Evolutionary conservation across 441 rosid species (phyloP).

Genomic region (Erysimum cheiri): DNA sequence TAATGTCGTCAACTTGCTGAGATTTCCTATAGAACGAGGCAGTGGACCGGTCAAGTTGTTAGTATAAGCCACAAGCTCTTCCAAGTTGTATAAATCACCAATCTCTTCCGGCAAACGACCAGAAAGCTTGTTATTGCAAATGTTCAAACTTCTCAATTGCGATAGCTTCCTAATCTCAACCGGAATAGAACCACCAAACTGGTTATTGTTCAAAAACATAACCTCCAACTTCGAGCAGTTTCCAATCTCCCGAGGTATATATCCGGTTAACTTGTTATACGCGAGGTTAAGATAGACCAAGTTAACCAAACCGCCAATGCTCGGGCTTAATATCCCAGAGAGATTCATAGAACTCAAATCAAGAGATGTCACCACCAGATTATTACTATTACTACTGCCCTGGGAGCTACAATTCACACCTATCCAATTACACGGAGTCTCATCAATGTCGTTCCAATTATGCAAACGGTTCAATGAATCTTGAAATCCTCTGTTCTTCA

Average conservation of each 20-base stretch:
- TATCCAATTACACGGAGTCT: constrained; percentile 80
- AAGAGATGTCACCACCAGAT: constrained; percentile 67
- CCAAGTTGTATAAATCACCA: constrained; percentile 67
- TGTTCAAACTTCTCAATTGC: constrained; percentile 55
- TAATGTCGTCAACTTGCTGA: constrained; percentile 60
- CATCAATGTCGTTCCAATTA: constrained; percentile 73
- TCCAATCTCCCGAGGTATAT: constrained; percentile 72
- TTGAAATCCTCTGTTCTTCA: constrained; percentile 61
- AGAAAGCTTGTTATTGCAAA: constrained; percentile 83
- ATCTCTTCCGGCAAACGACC: constrained; percentile 82
- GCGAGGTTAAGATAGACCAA: constrained; percentile 72
- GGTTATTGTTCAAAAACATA: constrained; percentile 76
- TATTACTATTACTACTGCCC: constrained; percentile 35
- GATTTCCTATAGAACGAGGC: constrained; percentile 82
- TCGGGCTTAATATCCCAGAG: constrained; percentile 71
- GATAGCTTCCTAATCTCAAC: constrained; percentile 62
- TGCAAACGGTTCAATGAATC: constrained; percentile 60
- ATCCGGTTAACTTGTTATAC: constrained; percentile 61
- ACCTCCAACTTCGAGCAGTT: constrained; percentile 61
- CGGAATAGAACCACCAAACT: constrained; percentile 73
- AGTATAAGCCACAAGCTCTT: constrained; percentile 86
- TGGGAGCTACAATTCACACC: constrained; percentile 88
- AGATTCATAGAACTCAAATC: constrained; percentile 79
- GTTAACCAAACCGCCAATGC: constrained; percentile 69
- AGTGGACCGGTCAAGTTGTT: constrained; percentile 86